A percentile compares a stretch with the other conserved stretches of the same genome.
Conservation (phyloP, 768 basidiomycete genomes). For the Phaffia tasmanica region DNA sequence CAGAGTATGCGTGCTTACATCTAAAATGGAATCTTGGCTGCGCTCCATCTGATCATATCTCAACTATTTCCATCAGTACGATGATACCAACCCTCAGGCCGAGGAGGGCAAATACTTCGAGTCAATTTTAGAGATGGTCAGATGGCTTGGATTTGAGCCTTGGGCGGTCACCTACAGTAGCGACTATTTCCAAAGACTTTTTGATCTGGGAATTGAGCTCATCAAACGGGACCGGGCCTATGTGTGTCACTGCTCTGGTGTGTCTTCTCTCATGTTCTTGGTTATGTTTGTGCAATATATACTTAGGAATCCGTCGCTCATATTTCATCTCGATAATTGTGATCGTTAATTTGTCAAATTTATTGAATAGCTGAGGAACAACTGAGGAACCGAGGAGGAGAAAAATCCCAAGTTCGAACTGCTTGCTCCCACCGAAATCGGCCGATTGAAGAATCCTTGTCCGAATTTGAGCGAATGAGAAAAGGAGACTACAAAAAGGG, state of each 20-base stretch:
- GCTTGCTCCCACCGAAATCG: constrained; percentile 79
- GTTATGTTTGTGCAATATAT: neutral
- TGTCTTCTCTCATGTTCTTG: constrained; percentile 35
- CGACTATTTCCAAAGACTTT: constrained; percentile 82
- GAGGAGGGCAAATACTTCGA: constrained; percentile 95
- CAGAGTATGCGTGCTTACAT: constrained; percentile 40
- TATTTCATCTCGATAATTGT: neutral
- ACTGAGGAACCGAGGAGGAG: constrained; percentile 72
- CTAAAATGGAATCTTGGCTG: neutral
- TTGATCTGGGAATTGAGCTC: constrained; percentile 74
- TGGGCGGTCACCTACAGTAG: constrained; percentile 99
- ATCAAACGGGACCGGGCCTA: constrained; percentile 87
- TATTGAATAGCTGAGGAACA: constrained; percentile 70
- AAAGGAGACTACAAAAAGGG: constrained; percentile 80
- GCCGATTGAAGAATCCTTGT: constrained; percentile 73
- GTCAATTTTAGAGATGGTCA: constrained; percentile 83
- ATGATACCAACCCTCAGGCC: constrained; percentile 97
- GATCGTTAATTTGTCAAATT: neutral
- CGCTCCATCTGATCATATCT: neutral
- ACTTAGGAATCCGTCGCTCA: no score
- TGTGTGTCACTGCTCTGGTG: constrained; percentile 90
- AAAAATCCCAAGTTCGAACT: constrained; percentile 62
- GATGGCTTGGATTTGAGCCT: constrained; percentile 96
- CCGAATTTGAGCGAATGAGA: constrained; percentile 86
- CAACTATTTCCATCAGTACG: constrained; percentile 44